Base-by-base conservation (phyloP, 192 early-diverging fungal genomes). In the Mycoemilia scoparia region DNA sequence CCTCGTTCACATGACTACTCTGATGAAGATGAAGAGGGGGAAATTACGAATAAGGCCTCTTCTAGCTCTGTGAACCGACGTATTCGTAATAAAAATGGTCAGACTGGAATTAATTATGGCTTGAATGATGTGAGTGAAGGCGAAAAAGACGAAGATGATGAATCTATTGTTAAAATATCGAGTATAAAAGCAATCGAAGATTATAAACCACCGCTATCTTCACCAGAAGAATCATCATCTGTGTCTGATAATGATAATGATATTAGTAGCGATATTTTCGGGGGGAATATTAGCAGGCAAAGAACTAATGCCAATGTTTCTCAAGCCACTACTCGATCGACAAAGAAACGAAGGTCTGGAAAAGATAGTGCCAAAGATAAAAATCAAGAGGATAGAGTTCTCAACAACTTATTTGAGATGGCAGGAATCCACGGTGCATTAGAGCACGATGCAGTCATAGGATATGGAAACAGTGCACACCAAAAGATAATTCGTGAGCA, bases 361-460 rank as follows among this genome's bases (percentile, higher is more conserved):
- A 21, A 42, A 35, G 5, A 28, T 20, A 29, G 17, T 10, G 10
- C 24, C 34, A 52, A 20, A 6, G 54, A 21, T 2, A 42, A 43
- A 1, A 62, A 69, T 8, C 70, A 69, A 18, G 78, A 83, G 22
- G 45, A 56, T n/a, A 65, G 76, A n/a, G 76, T 90, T 9, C 57
- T 93, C 8, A 44, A 69, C 12, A 73, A 67, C 20, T 43, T 97
- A n/a, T 89, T 88, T 45, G 63, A 79, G 45, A 77, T 71, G 46
- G 71, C 77, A 3, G 84, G 84, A 0, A 73, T 96, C 5, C 85
- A 90, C 36, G 82, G 82, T 29, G 89, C 85, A 0, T 49, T 98
- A 13, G 62, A 86, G 26, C 93, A 98, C 45, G 93, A 98, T 39
- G 73, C 71, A n/a, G n/a, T n/a, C 9, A 88, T 98, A 34, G 65